phyloP scores from a whole-genome alignment of 208 protist genomes.

The Kentomonas sorsogonicus region DNA sequence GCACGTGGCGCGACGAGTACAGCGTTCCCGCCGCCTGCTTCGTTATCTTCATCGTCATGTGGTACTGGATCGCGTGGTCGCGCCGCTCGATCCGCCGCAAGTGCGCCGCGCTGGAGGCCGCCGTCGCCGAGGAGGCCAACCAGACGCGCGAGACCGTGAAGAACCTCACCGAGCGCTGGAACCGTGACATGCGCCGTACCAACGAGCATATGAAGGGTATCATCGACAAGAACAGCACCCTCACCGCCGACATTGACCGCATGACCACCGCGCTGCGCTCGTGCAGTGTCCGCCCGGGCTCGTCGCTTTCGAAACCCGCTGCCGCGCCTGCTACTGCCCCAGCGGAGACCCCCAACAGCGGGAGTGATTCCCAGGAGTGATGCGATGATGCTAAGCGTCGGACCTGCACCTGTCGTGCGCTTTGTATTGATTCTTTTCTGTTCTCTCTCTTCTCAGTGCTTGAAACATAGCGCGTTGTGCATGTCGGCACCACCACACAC shows the following conservation, averaged over 20 bases:
- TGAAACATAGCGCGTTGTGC: not conserved
- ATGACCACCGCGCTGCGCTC: constrained; percentile 73
- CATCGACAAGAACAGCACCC: constrained; percentile 76
- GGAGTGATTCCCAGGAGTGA: too few relatives aligned
- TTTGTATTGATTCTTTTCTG: not conserved
- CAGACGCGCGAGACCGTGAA: constrained; percentile 50
- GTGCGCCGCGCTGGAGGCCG: constrained; percentile 36
- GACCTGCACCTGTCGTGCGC: too few relatives aligned
- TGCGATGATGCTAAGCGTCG: too few relatives aligned
- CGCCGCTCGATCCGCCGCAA: constrained; percentile 54
- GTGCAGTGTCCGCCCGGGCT: constrained; percentile 48
- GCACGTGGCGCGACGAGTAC: constrained; percentile 67
- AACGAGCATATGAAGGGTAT: constrained; percentile 70
- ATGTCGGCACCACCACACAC: too few relatives aligned
- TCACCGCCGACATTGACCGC: constrained; percentile 75
- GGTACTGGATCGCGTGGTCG: constrained; percentile 67
- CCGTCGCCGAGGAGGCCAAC: constrained; percentile 45
- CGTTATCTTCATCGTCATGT: constrained; percentile 46
- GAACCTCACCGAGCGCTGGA: constrained; percentile 53
- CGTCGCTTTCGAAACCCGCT: too few relatives aligned
- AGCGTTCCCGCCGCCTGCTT: constrained; percentile 52
- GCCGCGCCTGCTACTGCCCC: too few relatives aligned
- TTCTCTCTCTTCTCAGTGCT: not conserved
- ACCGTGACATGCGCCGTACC: constrained; percentile 41
- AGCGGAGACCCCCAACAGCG: too few relatives aligned